Percentiles rank a stretch among this genome's conserved stretches.
phyloP scores from a whole-genome alignment of 2,329 filamentous ascomycete species.

The Dryadomyces quercivorus region DNA sequence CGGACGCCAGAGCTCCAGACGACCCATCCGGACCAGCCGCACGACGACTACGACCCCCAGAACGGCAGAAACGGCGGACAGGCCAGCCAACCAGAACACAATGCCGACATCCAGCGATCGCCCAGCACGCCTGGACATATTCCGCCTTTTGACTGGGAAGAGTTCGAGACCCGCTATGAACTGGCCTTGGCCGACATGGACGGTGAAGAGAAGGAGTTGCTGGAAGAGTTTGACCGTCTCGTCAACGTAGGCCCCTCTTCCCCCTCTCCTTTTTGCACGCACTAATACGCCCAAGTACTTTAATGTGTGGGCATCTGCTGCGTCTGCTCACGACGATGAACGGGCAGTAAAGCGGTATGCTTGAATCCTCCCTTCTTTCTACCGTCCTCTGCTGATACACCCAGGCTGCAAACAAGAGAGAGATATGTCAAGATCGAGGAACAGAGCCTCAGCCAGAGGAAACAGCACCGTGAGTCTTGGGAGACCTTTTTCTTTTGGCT shows the following conservation, averaged over 20 bases:
- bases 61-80: slow-evolving; percentile 3
- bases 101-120: slow-evolving; percentile 20
- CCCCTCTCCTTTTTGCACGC: no score
- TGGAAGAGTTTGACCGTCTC: slow-evolving; percentile 55
- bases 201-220: slow-evolving; percentile 49
- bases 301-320: slow-evolving; percentile 63
- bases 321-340: slow-evolving; percentile 59
- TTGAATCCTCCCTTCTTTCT: background rate
- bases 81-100: no score
- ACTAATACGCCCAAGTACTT: slow-evolving; percentile 49
- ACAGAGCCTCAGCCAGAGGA: slow-evolving; percentile 56
- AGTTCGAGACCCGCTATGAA: slow-evolving; percentile 60
- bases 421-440: slow-evolving; percentile 66
- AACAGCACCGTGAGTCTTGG: slow-evolving; percentile 60
- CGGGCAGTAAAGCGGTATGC: slow-evolving; percentile 62
- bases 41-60: slow-evolving; percentile 9
- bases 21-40: slow-evolving; percentile 1
- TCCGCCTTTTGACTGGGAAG: slow-evolving; percentile 59
- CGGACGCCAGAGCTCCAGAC: slow-evolving; percentile 26
- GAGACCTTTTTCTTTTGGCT: background rate
- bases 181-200: slow-evolving; percentile 51
- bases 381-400: background rate
- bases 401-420: slow-evolving; percentile 65
- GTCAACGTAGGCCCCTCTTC: slow-evolving; percentile 37
- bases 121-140: slow-evolving; percentile 41